phyloP scores from a whole-genome alignment of 192 early-diverging fungal species.

The Linnemannia schmuckeri region DNA sequence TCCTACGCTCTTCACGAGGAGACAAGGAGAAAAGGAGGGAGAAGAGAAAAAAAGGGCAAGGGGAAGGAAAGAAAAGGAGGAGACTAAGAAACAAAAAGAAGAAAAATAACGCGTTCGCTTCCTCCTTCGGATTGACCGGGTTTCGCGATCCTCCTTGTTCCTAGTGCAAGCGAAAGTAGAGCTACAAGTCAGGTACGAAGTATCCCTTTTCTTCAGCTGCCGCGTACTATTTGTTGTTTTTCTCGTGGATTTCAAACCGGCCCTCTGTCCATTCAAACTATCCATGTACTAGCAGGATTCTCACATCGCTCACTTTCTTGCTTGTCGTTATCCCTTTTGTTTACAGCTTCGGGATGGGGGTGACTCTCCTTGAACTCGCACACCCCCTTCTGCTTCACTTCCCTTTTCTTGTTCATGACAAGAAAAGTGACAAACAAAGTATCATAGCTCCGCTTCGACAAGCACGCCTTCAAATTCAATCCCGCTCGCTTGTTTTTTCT shows the following conservation, averaged over 20 bases:
- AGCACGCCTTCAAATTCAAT: not conserved
- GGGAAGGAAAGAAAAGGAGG: not conserved
- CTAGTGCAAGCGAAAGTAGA: not conserved
- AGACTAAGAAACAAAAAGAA: not conserved
- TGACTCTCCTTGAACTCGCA: not conserved
- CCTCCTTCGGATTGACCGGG: not conserved
- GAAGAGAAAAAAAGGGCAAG: not conserved
- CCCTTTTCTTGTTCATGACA: not conserved
- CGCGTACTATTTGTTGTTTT: not conserved
- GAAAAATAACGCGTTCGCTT: not conserved
- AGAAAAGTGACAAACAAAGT: not conserved
- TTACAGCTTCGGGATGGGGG: not conserved
- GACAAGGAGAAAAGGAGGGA: not conserved
- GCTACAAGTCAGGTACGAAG: not conserved
- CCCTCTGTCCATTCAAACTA: not conserved
- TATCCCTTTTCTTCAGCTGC: not conserved
- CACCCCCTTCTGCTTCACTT: not conserved
- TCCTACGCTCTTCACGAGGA: not conserved
- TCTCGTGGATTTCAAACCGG: not conserved
- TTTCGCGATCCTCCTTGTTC: not conserved
- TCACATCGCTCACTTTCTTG: too few species aligned
- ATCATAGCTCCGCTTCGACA: not conserved
- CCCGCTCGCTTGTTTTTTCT: not conserved
- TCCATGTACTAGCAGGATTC: not conserved
- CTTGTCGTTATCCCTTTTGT: not conserved